These are phyloP conservation scores for Alloascoidea hylecoeti DNA, from an alignment of 805 yeast genomes.

Conservation along the genomic window DNA sequence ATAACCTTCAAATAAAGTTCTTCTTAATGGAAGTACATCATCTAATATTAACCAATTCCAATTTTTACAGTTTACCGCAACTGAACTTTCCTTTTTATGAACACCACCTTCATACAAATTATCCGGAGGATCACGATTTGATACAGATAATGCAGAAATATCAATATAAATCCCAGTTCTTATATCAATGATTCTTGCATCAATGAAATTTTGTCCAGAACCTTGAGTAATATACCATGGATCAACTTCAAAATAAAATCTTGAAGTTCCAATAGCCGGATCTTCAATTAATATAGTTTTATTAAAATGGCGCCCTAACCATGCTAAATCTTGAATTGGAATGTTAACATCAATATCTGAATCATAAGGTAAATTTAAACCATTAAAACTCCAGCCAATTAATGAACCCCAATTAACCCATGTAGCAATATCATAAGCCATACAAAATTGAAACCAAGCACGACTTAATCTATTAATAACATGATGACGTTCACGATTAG, in stretches of 20 bases:
- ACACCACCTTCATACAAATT: neutral
- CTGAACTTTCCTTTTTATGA: constrained; percentile 8
- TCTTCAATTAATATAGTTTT: constrained; percentile 29
- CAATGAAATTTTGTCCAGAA: constrained; percentile 34
- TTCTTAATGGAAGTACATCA: constrained; percentile 37
- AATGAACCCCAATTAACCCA: constrained; percentile 20
- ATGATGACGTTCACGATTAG: neutral
- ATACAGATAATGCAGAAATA: constrained; percentile 31
- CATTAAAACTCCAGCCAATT: constrained; percentile 35
- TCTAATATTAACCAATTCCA: constrained; percentile 35
- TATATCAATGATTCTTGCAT: constrained; percentile 45
- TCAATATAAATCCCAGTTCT: constrained; percentile 47
- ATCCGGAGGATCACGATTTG: constrained; percentile 8
- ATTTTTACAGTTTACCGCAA: constrained; percentile 32
- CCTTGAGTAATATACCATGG: constrained; percentile 33
- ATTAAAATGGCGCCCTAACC: constrained; percentile 32
- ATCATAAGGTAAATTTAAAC: constrained; percentile 39
- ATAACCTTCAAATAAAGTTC: constrained; percentile 46
- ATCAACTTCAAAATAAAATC: constrained; percentile 30
- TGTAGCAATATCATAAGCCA: constrained; percentile 1
- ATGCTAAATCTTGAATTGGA: constrained; percentile 31
- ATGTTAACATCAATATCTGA: constrained; percentile 33
- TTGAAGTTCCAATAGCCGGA: constrained; percentile 28
- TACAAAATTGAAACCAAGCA: constrained; percentile 1
- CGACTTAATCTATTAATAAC: neutral